Evolutionary conservation across 2,329 filamentous ascomycete genomes (phyloP).

Genomic region (Colletotrichum sp.): DNA sequence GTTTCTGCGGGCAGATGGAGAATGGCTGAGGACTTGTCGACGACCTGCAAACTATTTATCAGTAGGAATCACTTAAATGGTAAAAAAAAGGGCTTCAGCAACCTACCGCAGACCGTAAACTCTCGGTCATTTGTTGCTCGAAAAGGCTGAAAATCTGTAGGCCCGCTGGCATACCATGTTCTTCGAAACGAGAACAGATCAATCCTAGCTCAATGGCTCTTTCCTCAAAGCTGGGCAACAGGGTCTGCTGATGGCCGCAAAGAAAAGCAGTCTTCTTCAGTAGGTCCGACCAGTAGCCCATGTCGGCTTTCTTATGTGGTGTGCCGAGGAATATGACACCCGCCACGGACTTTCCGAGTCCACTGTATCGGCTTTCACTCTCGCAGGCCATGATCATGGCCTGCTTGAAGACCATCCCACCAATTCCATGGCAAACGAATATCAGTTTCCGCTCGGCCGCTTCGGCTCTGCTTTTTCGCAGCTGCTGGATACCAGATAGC

Average conservation of each 20-base stretch:
- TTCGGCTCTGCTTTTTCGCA: background rate
- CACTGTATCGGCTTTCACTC: background rate
- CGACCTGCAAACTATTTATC: fast-evolving
- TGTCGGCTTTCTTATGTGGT: background rate
- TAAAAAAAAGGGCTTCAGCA: background rate
- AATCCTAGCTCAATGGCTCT: background rate
- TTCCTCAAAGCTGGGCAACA: fast-evolving
- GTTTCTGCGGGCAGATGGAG: background rate
- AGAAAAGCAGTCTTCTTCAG: fast-evolving
- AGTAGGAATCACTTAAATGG: fast-evolving
- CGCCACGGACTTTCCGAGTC: background rate
- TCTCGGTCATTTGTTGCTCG: fast-evolving
- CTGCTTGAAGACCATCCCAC: background rate
- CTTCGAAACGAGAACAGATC: fast-evolving
- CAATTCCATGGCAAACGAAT: background rate
- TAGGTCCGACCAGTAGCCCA: background rate
- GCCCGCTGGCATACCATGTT: background rate
- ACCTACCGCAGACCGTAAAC: fast-evolving
- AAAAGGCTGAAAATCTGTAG: background rate
- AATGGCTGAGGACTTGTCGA: background rate
- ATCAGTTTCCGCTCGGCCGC: fast-evolving
- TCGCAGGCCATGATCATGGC: background rate
- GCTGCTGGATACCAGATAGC: background rate
- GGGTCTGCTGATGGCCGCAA: fast-evolving
- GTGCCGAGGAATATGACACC: background rate